phyloP scores from a whole-genome alignment of 176 grass and related monocot species.

The Dactylis glomerata region DNA sequence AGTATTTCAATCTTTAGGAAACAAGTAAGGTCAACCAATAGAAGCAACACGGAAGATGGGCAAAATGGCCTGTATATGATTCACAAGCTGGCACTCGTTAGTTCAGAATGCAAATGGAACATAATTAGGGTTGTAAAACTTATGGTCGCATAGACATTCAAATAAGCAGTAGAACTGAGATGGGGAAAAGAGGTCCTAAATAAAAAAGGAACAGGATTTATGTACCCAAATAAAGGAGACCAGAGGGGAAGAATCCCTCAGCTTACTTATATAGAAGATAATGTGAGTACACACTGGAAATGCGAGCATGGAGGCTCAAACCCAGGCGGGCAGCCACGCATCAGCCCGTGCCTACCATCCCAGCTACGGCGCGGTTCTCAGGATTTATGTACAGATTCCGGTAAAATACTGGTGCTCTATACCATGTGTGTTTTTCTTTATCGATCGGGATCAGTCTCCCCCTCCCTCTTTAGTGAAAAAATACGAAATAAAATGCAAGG shows the following conservation, averaged over 20 bases:
- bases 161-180: not conserved
- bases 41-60: not conserved
- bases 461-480: not conserved
- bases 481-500: not conserved
- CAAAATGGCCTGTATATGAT: conserved; percentile 8
- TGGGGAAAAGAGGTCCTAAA: not conserved
- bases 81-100: not conserved
- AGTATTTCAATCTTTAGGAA: conserved; percentile 20
- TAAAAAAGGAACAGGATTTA: not conserved
- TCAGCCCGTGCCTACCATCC: too few relatives aligned
- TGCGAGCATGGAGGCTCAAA: too few relatives aligned
- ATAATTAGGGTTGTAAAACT: not conserved
- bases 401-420: not conserved
- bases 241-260: too few relatives aligned
- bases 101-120: conserved; percentile 18
- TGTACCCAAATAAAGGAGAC: too few relatives aligned
- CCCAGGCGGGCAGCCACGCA: too few relatives aligned
- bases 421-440: not conserved
- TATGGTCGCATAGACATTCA: not conserved
- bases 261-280: too few relatives aligned
- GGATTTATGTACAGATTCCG: not conserved
- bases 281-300: too few relatives aligned
- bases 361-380: too few relatives aligned
- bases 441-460: not conserved
- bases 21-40: not conserved